phyloP scores from a whole-genome alignment of 1,284 basidiomycete genomes.

The Hymenochaete sp. region DNA sequence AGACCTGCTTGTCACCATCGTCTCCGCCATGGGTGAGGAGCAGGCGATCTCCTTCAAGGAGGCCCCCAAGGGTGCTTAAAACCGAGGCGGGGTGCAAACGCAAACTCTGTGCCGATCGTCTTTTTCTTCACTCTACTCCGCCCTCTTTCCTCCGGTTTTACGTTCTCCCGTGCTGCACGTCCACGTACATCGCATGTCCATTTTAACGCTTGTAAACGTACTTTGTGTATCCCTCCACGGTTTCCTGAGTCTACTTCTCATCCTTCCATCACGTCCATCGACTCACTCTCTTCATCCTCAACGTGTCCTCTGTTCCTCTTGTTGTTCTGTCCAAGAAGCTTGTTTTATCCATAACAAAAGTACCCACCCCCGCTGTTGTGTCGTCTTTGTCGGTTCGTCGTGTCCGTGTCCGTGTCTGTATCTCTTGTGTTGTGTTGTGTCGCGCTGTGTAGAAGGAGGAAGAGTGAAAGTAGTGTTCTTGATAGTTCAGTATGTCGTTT shows the following conservation, averaged over 20 bases:
- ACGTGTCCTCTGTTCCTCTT: no score
- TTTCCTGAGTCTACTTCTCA: background rate
- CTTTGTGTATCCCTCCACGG: no score
- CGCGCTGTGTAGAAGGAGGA: background rate
- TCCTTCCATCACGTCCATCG: background rate
- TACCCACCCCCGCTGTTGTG: conserved; percentile 11
- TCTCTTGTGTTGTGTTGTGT: background rate
- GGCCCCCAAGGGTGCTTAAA: conserved; percentile 50
- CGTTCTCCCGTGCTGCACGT: no score
- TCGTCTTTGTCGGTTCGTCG: conserved; percentile 8
- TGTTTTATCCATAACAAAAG: no score
- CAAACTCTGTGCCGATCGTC: background rate
- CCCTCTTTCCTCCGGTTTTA: background rate
- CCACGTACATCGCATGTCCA: no score
- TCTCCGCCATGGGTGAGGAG: conserved; percentile 89
- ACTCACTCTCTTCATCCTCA: no score
- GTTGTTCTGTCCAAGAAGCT: no score
- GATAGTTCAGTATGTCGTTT: no score
- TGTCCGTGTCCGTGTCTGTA: conserved; percentile 1
- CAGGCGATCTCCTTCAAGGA: conserved; percentile 84
- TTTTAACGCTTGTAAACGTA: no score
- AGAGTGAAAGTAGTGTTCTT: background rate
- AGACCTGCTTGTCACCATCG: conserved; percentile 83
- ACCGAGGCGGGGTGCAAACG: background rate
- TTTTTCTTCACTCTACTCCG: background rate